Evolutionary conservation across 805 yeast genomes (phyloP).

Genomic region (Ogataea corticis): DNA sequence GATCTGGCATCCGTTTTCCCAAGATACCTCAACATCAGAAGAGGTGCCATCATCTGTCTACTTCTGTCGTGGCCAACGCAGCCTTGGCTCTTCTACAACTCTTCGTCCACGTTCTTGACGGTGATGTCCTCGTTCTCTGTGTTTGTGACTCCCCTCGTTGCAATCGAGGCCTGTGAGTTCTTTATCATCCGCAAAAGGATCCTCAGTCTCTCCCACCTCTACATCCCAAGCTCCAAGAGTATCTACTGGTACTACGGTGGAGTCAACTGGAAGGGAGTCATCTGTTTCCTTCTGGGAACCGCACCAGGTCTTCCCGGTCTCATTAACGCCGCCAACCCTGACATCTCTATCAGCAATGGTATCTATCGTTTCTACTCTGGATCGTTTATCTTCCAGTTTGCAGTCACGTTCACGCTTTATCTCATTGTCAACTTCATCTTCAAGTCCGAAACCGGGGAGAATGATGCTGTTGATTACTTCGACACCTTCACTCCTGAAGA

Average conservation of each 20-base stretch:
- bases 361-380: constrained; percentile 43
- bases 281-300: constrained; percentile 41
- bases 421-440: constrained; percentile 34
- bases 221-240: constrained; percentile 28
- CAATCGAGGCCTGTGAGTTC: constrained; percentile 40
- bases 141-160: constrained; percentile 41
- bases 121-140: constrained; percentile 35
- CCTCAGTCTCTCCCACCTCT: constrained; percentile 43
- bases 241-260: constrained; percentile 43
- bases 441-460: constrained; percentile 20
- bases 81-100: constrained; percentile 43
- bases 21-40: constrained; percentile 41
- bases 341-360: constrained; percentile 33
- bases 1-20: constrained; percentile 51
- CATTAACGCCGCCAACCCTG: constrained; percentile 30
- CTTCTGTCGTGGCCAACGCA: constrained; percentile 38
- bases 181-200: constrained; percentile 40
- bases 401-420: constrained; percentile 39
- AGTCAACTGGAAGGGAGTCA: constrained; percentile 42
- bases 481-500: constrained; percentile 34
- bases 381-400: constrained; percentile 43
- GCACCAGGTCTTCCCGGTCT: constrained; percentile 55
- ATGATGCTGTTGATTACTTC: constrained; percentile 37
- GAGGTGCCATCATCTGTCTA: constrained; percentile 46
- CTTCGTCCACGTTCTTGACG: constrained; percentile 37